phyloP scores from a whole-genome alignment of 192 early-diverging fungal species.

The Dissophora globulifera region DNA sequence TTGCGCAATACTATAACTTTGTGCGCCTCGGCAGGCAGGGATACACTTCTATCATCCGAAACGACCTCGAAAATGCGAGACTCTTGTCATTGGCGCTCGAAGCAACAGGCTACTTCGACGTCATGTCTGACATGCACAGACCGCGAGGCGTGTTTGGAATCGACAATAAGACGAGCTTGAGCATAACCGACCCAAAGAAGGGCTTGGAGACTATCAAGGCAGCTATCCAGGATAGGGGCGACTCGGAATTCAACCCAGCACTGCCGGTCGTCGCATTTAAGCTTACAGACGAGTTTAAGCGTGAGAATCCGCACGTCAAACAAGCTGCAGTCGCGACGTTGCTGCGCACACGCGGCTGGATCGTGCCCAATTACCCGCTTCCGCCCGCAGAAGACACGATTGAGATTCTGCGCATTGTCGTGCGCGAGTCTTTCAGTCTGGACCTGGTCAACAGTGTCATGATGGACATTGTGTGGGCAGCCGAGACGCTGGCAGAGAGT shows the following conservation, averaged over 20 bases:
- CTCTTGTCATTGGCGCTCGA: slow-evolving; percentile 66
- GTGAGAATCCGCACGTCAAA: slow-evolving; percentile 60
- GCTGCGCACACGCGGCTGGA: slow-evolving; percentile 77
- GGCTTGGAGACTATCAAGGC: slow-evolving; percentile 3
- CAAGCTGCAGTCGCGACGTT: slow-evolving; percentile 64
- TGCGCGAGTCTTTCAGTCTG: slow-evolving; percentile 67
- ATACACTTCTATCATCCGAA: slow-evolving; percentile 69
- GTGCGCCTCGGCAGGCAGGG: slow-evolving; percentile 74
- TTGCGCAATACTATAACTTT: slow-evolving; percentile 86
- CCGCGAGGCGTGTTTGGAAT: slow-evolving; percentile 59
- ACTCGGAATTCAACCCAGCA: slow-evolving; percentile 60
- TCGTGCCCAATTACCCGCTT: slow-evolving; percentile 82
- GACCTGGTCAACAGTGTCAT: slow-evolving; percentile 65
- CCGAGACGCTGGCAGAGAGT: slow-evolving; percentile 39
- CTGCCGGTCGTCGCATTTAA: slow-evolving; percentile 74
- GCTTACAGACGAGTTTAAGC: slow-evolving; percentile 65
- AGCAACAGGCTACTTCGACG: slow-evolving; percentile 65
- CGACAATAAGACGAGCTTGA: slow-evolving; percentile 25
- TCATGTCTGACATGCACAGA: slow-evolving; percentile 72
- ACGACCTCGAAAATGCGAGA: slow-evolving; percentile 65
- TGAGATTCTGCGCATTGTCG: slow-evolving; percentile 74
- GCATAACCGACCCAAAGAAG: slow-evolving; percentile 17
- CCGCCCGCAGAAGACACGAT: slow-evolving; percentile 58
- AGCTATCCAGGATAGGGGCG: neutral
- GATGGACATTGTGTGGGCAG: slow-evolving; percentile 64